Evolutionary conservation across 106 monocot genomes (phyloP).

Genomic region (Allium cepa): DNA sequence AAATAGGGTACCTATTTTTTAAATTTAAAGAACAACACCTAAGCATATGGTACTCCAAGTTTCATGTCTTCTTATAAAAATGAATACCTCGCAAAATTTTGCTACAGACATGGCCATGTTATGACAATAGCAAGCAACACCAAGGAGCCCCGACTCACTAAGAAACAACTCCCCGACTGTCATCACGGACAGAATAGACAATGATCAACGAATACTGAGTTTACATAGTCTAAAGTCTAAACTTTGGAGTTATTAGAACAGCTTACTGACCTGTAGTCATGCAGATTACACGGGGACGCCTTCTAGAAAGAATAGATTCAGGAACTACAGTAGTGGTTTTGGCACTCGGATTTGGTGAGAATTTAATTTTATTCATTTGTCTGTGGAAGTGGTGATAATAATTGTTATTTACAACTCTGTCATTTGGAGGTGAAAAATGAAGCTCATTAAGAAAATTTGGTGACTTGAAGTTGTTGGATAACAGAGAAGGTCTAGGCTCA

Average conservation of each 20-base stretch:
- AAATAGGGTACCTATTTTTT: background rate
- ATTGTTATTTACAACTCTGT: slow-evolving; percentile 7
- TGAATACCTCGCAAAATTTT: slow-evolving; percentile 83
- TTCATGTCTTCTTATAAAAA: too few relatives aligned
- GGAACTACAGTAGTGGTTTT: slow-evolving; percentile 1
- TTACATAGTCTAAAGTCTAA: background rate
- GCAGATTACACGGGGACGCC: slow-evolving; percentile 51
- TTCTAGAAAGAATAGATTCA: slow-evolving; percentile 19
- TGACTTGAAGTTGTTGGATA: slow-evolving; percentile 1
- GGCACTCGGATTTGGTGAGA: slow-evolving; percentile 17
- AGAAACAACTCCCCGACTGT: slow-evolving; percentile 84
- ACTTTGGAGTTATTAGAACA: background rate
- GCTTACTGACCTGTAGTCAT: slow-evolving; percentile 38
- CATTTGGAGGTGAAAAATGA: slow-evolving; percentile 1
- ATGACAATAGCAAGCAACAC: slow-evolving; percentile 78
- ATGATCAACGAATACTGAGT: background rate
- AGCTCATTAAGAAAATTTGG: slow-evolving; percentile 6
- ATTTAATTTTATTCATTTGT: slow-evolving; percentile 1
- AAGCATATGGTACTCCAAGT: too few relatives aligned
- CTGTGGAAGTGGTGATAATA: slow-evolving; percentile 11
- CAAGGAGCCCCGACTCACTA: slow-evolving; percentile 58
- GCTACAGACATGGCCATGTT: slow-evolving; percentile 65
- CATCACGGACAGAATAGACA: slow-evolving; percentile 10
- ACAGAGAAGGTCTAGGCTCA: slow-evolving; percentile 12
- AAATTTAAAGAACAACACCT: too few relatives aligned